phyloP scores from a whole-genome alignment of 148 eudicot genomes.

The Rhododendron williamsianum region DNA sequence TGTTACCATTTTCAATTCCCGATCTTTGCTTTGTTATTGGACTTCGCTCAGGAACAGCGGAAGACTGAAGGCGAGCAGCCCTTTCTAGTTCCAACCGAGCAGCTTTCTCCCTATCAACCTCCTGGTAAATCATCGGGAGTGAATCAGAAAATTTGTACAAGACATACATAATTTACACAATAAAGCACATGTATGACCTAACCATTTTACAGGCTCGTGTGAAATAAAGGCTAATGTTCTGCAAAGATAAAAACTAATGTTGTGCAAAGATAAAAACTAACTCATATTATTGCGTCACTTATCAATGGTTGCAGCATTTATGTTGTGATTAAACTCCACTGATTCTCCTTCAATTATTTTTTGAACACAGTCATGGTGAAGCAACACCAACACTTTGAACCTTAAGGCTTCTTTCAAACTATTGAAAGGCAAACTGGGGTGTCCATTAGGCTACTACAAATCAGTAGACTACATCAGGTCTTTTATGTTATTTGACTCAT shows the following conservation, averaged over 20 bases:
- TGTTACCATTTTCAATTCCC: slow-evolving; percentile 63
- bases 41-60: slow-evolving; percentile 49
- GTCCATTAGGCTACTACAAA: neutral
- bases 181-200: neutral
- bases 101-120: slow-evolving; percentile 75
- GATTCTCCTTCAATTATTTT: neutral
- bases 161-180: neutral
- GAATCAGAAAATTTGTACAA: neutral
- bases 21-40: slow-evolving; percentile 50
- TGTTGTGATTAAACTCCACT: neutral
- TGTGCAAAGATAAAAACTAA: neutral
- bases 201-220: neutral
- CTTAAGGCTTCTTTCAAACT: neutral
- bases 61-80: slow-evolving; percentile 52
- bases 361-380: neutral
- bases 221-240: neutral
- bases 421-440: neutral
- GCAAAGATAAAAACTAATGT: neutral
- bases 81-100: slow-evolving; percentile 77
- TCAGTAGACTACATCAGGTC: neutral
- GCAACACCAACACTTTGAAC: neutral
- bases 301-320: neutral
- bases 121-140: slow-evolving; percentile 36
- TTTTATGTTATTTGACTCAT: neutral
- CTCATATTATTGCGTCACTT: neutral